These are phyloP conservation scores for Trichocomaceae sp. DNA, from an alignment of 2,329 filamentous ascomycete species.

Conservation along the genomic window DNA sequence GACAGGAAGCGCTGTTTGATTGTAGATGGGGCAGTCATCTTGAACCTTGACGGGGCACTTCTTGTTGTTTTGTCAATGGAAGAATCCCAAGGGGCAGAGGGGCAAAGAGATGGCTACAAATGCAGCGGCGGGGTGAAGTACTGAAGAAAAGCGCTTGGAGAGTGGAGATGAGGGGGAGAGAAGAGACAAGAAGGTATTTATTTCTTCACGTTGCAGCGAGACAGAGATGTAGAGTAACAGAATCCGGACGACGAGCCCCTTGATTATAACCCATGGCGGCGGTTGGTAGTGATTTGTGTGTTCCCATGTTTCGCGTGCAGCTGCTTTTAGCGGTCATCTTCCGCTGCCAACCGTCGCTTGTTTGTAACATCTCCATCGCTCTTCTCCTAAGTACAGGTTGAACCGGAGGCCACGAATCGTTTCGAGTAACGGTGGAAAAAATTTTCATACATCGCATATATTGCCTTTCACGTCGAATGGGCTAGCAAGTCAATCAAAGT, in stretches of 20 bases:
- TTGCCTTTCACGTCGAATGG: not conserved
- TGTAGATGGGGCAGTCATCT: slow-evolving; percentile 52
- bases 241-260: slow-evolving; percentile 12
- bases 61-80: not conserved
- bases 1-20: slow-evolving; percentile 70
- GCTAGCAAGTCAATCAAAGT: not conserved
- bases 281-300: slow-evolving; percentile 8
- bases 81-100: not conserved
- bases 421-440: slow-evolving; percentile 14
- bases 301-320: slow-evolving; percentile 32
- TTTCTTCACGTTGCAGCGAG: not conserved
- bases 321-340: slow-evolving; percentile 42
- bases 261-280: slow-evolving; percentile 12
- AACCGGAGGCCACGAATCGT: slow-evolving; percentile 17
- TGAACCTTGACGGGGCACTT: slow-evolving; percentile 10
- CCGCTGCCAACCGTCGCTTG: slow-evolving; percentile 16
- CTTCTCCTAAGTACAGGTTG: slow-evolving; percentile 46
- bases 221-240: not conserved
- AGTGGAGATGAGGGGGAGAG: not conserved
- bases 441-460: slow-evolving; percentile 11
- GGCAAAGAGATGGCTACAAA: not conserved
- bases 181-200: not conserved
- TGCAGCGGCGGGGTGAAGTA: not conserved
- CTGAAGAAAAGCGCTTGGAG: not conserved
- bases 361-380: slow-evolving; percentile 15